These are phyloP conservation scores for Blattamonas nauphoetae DNA, from an alignment of 78 protist genomes.

Conservation along the genomic window DNA sequence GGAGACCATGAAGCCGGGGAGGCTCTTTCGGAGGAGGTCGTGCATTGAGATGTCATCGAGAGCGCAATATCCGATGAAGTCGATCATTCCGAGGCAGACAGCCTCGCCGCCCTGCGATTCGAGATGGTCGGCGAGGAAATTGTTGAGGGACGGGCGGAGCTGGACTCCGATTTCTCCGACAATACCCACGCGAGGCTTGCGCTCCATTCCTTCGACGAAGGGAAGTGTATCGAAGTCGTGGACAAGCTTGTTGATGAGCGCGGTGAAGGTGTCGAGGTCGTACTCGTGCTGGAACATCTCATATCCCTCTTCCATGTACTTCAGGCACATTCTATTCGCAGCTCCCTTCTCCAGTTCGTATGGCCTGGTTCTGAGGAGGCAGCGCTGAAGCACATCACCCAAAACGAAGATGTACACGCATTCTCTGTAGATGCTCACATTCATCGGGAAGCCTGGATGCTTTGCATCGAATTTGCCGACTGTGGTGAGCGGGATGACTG, in stretches of 20 bases:
- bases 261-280: background rate
- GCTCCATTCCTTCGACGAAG: background rate
- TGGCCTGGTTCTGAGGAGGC: background rate
- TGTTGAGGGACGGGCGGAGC: conserved; percentile 10
- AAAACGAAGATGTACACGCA: background rate
- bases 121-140: background rate
- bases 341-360: background rate
- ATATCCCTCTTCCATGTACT: background rate
- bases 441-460: background rate
- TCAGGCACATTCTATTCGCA: background rate
- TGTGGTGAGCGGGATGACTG: background rate
- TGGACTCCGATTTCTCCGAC: conserved; percentile 24
- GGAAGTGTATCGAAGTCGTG: background rate
- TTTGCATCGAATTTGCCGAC: background rate
- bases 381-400: conserved; percentile 4
- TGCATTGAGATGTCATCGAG: background rate
- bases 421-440: background rate
- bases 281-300: background rate
- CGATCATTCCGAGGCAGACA: conserved; percentile 1
- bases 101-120: conserved; percentile 20
- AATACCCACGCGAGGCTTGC: conserved; percentile 14
- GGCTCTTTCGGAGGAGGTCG: background rate
- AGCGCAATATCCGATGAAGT: conserved; percentile 15
- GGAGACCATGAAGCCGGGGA: background rate
- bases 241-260: background rate